Base-by-base conservation (phyloP, 345 rosid genomes). In the Linum lewisii region DNA sequence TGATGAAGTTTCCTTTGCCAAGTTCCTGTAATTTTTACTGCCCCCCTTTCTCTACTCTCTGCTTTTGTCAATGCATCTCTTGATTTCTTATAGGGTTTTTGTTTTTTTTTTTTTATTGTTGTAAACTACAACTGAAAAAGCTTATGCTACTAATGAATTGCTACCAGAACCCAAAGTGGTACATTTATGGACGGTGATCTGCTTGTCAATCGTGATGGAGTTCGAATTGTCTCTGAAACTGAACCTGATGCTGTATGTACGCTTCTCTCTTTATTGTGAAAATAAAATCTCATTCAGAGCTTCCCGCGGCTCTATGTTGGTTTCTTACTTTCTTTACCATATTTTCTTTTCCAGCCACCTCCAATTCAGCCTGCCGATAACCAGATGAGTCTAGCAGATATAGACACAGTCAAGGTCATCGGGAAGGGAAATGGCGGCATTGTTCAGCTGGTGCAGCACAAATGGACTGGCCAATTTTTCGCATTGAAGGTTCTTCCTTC, bases 381-480 rank as follows among this genome's bases (percentile, higher is more conserved):
- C 63, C 89, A 86, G 75, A 61, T 89, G 79, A 86, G 71, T 70
- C 76, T 89, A 65, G 82, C 84, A 14, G 97, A 89, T 62, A 51
- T 89, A 19, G 98, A 88, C 60, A 66, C 82, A 24, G 77, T 92
- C 60, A 88, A 92, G 67, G 79, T 88, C 54, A 78, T 92, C 37
- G 98, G 98, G 1, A 92, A 92, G 78, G 98, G 98, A 60, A 86
- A 80, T 69, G 86, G 98, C 57, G 98, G 98, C 58, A 82, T 74
- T 57, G 98, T 92, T 36, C 98, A 92, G 51, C 70, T 92, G 73
- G 98, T 92, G 72, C 98, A 84, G 63, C 98, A 92, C 78, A 92
- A 92, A 70, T 92, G 95, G 95, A 82, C 88, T 51, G 84, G 82
- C 60, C 95, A 82, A 34, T 88, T 92, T 67, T 88, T 92, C 42